phyloP scores from a whole-genome alignment of 2,329 filamentous ascomycete genomes.

The Decorospora gaudefroyi region DNA sequence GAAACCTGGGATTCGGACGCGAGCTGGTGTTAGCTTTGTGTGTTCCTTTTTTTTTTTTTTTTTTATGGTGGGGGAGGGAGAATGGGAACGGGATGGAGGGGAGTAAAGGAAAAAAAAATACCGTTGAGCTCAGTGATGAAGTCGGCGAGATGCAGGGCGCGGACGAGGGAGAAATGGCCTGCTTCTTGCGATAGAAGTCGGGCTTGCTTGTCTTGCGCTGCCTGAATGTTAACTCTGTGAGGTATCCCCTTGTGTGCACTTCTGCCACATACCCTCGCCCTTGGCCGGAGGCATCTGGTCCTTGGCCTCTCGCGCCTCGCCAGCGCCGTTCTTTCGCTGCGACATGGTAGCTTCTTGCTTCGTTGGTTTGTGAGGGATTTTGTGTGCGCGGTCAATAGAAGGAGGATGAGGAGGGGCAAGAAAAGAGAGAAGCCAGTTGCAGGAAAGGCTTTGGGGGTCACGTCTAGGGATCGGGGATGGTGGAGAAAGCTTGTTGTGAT shows the following conservation, averaged over 20 bases:
- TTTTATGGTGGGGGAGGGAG: too few species aligned
- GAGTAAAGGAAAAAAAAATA: constrained; percentile 21
- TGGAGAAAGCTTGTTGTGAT: too few species aligned
- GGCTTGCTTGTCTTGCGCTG: constrained; percentile 76
- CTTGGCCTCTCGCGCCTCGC: constrained; percentile 43
- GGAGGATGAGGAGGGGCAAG: too few species aligned
- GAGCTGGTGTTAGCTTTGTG: constrained; percentile 1
- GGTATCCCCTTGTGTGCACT: neutral
- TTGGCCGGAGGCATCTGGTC: constrained; percentile 43
- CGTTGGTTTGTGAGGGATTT: too few species aligned
- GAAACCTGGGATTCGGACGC: constrained; percentile 65
- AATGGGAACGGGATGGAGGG: too few species aligned
- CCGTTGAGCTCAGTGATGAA: constrained; percentile 83
- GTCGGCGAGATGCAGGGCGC: constrained; percentile 75
- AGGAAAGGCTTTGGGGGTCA: too few species aligned
- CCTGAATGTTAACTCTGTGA: constrained; percentile 17
- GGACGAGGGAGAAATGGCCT: constrained; percentile 69
- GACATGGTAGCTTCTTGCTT: too few species aligned
- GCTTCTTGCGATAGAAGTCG: constrained; percentile 69
- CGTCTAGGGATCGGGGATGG: too few species aligned
- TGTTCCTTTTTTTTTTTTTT: neutral
- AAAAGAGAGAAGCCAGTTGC: too few species aligned
- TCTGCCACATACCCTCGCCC: constrained; percentile 50
- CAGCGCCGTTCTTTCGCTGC: constrained; percentile 14
- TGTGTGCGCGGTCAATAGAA: constrained; percentile 8